Percentiles rank a stretch among this genome's conserved stretches.
Evolutionary conservation across 1,284 basidiomycete genomes (phyloP).

Genomic region (Boletellus deceptivus): DNA sequence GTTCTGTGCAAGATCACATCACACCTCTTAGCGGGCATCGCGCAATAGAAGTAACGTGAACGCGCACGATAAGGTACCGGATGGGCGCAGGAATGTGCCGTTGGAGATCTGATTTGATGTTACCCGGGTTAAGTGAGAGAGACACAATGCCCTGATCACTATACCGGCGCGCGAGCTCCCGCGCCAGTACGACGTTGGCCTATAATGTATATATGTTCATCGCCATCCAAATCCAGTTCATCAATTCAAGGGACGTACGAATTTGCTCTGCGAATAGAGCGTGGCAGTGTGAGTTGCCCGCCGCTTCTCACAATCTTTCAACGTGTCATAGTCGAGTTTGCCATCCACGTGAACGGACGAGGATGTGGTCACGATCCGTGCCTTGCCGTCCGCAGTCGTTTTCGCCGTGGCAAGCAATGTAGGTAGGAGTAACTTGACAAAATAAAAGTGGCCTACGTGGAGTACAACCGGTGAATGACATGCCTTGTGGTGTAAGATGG

Average conservation of each 20-base stretch:
- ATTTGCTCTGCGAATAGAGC: conserved; percentile 49
- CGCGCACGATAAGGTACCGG: conserved; percentile 13
- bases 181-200: conserved; percentile 25
- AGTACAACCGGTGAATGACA: not conserved
- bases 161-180: conserved; percentile 26
- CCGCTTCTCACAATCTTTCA: conserved; percentile 39
- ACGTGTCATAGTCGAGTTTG: conserved; percentile 35
- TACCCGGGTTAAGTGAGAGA: conserved; percentile 20
- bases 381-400: conserved; percentile 29
- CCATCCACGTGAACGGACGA: conserved; percentile 35
- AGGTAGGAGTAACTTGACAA: conserved; percentile 50
- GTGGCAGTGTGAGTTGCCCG: conserved; percentile 21
- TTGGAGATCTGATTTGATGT: not conserved
- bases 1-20: conserved; percentile 5
- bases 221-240: no score
- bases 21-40: not conserved
- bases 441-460: conserved; percentile 42
- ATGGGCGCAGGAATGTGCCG: not conserved
- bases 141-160: conserved; percentile 24
- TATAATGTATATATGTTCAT: not conserved
- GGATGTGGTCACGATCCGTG: conserved; percentile 44
- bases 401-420: conserved; percentile 38
- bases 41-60: not conserved
- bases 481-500: no score
- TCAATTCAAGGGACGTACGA: conserved; percentile 27